These are phyloP conservation scores for Eucalyptus globulus DNA, from an alignment of 345 rosid species.

Conservation along the genomic window DNA sequence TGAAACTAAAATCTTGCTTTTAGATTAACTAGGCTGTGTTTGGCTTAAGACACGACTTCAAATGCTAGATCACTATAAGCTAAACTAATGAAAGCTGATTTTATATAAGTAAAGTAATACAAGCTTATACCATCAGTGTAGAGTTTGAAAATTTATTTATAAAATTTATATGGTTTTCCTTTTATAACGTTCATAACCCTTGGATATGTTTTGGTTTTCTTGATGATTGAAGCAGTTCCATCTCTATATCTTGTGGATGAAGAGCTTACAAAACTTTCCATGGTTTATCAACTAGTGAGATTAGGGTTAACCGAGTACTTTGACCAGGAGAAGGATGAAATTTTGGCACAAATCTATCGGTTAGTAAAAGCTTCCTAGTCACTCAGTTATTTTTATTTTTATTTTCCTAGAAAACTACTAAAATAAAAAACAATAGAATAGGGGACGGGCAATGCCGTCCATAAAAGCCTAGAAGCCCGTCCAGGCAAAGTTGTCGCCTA, in stretches of 20 bases:
- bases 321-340: too few relatives aligned
- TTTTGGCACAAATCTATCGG: too few relatives aligned
- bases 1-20: background rate
- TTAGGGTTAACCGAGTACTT: too few relatives aligned
- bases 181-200: background rate
- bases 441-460: background rate
- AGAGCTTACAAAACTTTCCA: slow-evolving; percentile 14
- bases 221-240: slow-evolving; percentile 19
- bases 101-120: background rate
- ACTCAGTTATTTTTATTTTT: too few relatives aligned
- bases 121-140: background rate
- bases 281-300: too few relatives aligned
- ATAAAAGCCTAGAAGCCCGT: background rate
- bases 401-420: background rate
- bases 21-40: background rate
- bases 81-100: background rate
- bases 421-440: too few relatives aligned
- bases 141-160: background rate
- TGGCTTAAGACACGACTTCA: background rate
- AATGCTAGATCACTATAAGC: background rate
- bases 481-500: background rate
- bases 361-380: background rate
- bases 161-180: background rate
- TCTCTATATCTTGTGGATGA: slow-evolving; percentile 32
- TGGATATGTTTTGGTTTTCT: background rate